Conservation (phyloP, 2,329 filamentous ascomycete species). For the Shiraia sp. region DNA sequence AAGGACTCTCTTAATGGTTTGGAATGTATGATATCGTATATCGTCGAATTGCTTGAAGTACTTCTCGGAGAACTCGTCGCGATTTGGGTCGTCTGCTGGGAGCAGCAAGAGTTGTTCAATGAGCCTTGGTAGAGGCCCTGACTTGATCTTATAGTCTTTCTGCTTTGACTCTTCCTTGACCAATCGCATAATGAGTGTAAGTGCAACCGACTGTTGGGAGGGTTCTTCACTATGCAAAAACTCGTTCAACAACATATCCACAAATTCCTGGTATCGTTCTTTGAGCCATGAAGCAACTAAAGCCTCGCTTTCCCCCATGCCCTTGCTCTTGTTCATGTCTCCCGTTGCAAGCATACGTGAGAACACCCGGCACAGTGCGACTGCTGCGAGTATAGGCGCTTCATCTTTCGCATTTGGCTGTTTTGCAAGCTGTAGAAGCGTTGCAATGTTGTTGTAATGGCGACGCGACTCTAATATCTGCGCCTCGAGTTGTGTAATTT, state of each 20-base stretch:
- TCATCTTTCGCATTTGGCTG: slow-evolving; percentile 58
- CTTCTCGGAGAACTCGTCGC: slow-evolving; percentile 74
- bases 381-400: slow-evolving; percentile 68
- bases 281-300: slow-evolving; percentile 79
- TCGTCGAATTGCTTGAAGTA: slow-evolving; percentile 83
- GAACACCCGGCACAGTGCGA: slow-evolving; percentile 86
- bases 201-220: slow-evolving; percentile 66
- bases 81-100: slow-evolving; percentile 61
- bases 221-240: slow-evolving; percentile 65
- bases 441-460: slow-evolving; percentile 88
- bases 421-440: slow-evolving; percentile 62
- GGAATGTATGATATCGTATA: slow-evolving; percentile 80
- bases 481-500: slow-evolving; percentile 75
- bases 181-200: slow-evolving; percentile 81
- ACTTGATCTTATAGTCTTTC: slow-evolving; percentile 68
- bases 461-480: slow-evolving; percentile 84
- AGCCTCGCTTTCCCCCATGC: slow-evolving; percentile 70
- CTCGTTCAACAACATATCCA: slow-evolving; percentile 59
- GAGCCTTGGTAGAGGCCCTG: slow-evolving; percentile 66
- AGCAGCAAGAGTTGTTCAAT: slow-evolving; percentile 65
- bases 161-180: slow-evolving; percentile 70
- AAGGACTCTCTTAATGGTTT: slow-evolving; percentile 59
- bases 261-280: slow-evolving; percentile 73
- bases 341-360: slow-evolving; percentile 77
- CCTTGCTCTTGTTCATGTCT: slow-evolving; percentile 67